Evolutionary conservation across 257 asterid genomes (phyloP), one percentile per base, ranked within the genome.

Genomic region (Rubia yunnanensis): DNA sequence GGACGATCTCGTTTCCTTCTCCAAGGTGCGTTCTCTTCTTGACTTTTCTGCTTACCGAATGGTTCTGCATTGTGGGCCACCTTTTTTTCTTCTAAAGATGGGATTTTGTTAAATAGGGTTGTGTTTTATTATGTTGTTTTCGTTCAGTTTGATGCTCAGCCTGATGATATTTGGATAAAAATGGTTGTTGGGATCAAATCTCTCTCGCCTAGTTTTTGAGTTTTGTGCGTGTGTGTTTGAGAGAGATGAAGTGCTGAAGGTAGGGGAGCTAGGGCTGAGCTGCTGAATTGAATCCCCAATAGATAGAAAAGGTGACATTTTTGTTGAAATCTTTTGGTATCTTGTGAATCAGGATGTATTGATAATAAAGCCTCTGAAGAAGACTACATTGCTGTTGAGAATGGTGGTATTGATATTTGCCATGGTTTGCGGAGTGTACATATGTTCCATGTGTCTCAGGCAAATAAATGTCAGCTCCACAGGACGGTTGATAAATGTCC

Each of bases 401-500:
- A 83, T 81, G 91, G 79, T 78, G 75, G 94, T 91, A 64, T 74
- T 91, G 81, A 82, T 85, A 27, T 78, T 88, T 23, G 80, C 87
- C 27, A 80, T 91, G 96, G 83, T 83, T 52, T 91, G 89, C 71
- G 95, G 96, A 57, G 82, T 91, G 35, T 91, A 81, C 63, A 81
- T 88, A 67, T 91, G 85, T 77, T 79, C 92, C 4, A 70, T 91
- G 59, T 86, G 94, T 77, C 82, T 91, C 30, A 86, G 65, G 87
- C 94, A 91, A 82, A 69, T 79, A 48, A 83, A 81, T 44, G 81
- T 61, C 24, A 79, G 27, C 1, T 46, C 85, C 18, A 70, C 74
- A 6, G 82, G 46, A 24, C 77, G 55, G 53, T 30, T 82, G 10
- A 70, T 76, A 61, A 83, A 72, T 22, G 61, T 82, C 60, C 79